Conservation (phyloP, 83 land plant genomes). For the Picea abies region DNA sequence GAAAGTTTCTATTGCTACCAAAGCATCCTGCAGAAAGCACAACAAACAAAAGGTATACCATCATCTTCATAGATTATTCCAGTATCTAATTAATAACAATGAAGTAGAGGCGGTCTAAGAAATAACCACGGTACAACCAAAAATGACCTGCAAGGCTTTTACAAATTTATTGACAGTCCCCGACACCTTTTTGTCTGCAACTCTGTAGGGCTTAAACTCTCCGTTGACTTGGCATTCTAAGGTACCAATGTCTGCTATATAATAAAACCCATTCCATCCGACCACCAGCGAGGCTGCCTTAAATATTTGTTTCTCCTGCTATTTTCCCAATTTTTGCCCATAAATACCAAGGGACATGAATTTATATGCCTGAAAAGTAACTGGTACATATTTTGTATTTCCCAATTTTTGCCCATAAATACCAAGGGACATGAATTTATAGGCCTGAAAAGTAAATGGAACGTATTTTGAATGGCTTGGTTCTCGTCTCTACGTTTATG, state of each 20-base stretch:
- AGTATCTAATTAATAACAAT: neutral
- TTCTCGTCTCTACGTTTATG: neutral
- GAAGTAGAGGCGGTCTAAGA: neutral
- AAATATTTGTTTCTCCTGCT: neutral
- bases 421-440: neutral
- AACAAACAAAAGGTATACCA: constrained; percentile 12
- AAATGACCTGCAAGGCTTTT: neutral
- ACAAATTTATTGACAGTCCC: neutral
- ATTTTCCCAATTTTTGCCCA: neutral
- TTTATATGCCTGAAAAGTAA: neutral
- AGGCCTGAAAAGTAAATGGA: neutral
- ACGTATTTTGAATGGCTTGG: neutral
- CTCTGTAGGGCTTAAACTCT: neutral
- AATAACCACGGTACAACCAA: neutral
- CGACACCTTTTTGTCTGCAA: neutral
- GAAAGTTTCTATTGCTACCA: constrained; percentile 35
- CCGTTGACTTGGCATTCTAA: neutral
- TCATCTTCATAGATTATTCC: constrained; percentile 3
- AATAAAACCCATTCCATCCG: neutral
- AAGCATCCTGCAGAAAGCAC: constrained; percentile 30
- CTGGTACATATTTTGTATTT: neutral
- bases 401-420: neutral
- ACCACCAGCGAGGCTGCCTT: neutral
- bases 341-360: neutral
- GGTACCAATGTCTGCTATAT: neutral